These are phyloP conservation scores for Diplodia sapinea DNA, from an alignment of 2,329 filamentous ascomycete species.

Conservation along the genomic window DNA sequence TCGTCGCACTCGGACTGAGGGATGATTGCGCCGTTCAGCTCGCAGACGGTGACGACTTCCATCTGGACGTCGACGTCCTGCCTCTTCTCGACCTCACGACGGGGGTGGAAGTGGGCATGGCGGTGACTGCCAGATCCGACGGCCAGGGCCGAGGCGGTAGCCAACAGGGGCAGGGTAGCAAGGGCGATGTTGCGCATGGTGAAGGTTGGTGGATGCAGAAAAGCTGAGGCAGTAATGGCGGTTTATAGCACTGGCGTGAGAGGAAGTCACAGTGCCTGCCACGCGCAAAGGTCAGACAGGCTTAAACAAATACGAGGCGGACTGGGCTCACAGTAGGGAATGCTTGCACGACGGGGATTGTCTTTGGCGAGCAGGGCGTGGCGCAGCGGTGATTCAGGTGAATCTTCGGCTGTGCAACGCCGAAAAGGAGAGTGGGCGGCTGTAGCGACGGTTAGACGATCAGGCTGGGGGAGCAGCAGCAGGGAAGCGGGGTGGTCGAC, in stretches of 20 bases:
- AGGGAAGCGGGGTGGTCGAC: neutral
- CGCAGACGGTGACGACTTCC: slow-evolving; percentile 71
- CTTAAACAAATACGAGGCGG: neutral
- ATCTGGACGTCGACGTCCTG: slow-evolving; percentile 60
- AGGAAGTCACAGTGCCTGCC: slow-evolving; percentile 7
- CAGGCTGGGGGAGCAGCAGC: neutral
- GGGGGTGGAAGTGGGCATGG: slow-evolving; percentile 26
- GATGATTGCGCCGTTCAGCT: slow-evolving; percentile 69
- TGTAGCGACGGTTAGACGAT: slow-evolving; percentile 1
- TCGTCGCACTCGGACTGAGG: slow-evolving; percentile 68
- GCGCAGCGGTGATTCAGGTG: slow-evolving; percentile 24
- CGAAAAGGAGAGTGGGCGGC: neutral
- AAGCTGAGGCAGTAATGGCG: slow-evolving; percentile 4
- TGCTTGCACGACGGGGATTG: slow-evolving; percentile 21
- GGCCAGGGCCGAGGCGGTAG: slow-evolving; percentile 23
- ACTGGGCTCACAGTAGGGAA: slow-evolving; percentile 17
- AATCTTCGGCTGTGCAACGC: slow-evolving; percentile 2
- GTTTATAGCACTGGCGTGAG: slow-evolving; percentile 12
- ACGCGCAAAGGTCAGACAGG: slow-evolving; percentile 18
- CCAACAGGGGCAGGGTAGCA: slow-evolving; percentile 25
- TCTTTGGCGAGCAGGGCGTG: slow-evolving; percentile 20
- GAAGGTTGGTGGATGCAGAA: neutral
- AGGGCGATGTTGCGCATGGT: slow-evolving; percentile 26
- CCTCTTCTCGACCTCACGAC: neutral
- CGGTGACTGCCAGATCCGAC: slow-evolving; percentile 25